Evolutionary conservation across 164 flowering plant genomes (phyloP).

Genomic region (Kingdonia uniflora): DNA sequence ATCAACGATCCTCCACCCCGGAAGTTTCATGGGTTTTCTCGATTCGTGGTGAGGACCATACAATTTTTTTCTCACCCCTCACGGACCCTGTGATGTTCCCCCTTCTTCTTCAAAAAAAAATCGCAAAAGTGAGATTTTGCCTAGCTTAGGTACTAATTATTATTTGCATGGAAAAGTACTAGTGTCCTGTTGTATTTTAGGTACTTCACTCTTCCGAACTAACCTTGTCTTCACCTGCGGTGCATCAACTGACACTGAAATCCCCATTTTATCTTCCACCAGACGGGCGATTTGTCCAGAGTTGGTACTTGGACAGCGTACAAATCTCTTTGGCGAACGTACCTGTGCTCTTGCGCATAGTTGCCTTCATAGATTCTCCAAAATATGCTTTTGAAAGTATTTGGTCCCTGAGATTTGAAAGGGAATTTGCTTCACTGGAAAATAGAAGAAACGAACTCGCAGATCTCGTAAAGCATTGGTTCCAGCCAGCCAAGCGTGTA

Average conservation of each 20-base stretch:
- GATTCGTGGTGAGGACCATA: not conserved
- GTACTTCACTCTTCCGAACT: slow-evolving; percentile 16
- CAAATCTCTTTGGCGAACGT: slow-evolving; percentile 14
- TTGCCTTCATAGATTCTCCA: slow-evolving; percentile 21
- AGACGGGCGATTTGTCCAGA: slow-evolving; percentile 17
- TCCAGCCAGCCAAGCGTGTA: slow-evolving; percentile 10
- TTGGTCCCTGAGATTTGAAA: slow-evolving; percentile 19
- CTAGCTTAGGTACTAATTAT: not conserved
- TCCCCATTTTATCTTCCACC: slow-evolving; percentile 15
- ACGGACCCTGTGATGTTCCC: not conserved
- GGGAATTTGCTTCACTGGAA: slow-evolving; percentile 18
- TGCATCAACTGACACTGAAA: slow-evolving; percentile 24
- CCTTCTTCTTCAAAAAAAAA: not conserved
- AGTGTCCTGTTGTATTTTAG: slow-evolving; percentile 2
- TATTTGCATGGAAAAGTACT: not conserved
- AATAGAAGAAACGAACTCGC: slow-evolving; percentile 9
- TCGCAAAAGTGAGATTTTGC: not conserved
- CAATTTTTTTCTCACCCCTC: no score
- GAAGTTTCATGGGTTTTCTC: not conserved
- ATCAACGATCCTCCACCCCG: no score
- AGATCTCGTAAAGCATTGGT: slow-evolving; percentile 12
- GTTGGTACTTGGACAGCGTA: slow-evolving; percentile 23
- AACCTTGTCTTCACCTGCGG: slow-evolving; percentile 14
- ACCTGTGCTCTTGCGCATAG: slow-evolving; percentile 14
- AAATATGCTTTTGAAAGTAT: slow-evolving; percentile 16